Evolutionary conservation across 495 filamentous ascomycete species (phyloP), one percentile per base, ranked within the genome.

Genomic region (Immersiella caudata): DNA sequence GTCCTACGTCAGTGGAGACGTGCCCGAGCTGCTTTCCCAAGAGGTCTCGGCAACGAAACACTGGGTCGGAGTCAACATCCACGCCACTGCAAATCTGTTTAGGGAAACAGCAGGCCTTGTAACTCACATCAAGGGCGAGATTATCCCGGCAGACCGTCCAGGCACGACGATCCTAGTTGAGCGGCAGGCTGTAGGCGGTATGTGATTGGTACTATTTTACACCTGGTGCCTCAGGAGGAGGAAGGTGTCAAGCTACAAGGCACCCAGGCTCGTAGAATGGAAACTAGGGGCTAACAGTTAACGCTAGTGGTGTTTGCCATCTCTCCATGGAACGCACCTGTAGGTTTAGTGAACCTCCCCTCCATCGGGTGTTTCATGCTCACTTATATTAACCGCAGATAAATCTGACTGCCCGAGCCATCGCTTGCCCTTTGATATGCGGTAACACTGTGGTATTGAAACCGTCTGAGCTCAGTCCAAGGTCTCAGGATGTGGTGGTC

Each of bases 381-480:
- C 85, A 86, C 33, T 82, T 80, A 82, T 75, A 76, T 16, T 16
- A 59, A n/a, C 35, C 79, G 0, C 82, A 86, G 64, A 84, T 79
- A 49, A 85, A 89, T 60, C 82, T 91, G 18, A 86, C 86, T 9
- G 79, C 83, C 9, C 86, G 89, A 58, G 81, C 90, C 0, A 75
- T 91, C 46, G 79, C 85, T 20, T 87, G 83, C 54, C 87, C 92
- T 3, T 77, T 95, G 35, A 90, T 91, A 18, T 87, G 86, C 3
- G 91, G 92, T n/a, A 93, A 93, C 73, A 93, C 91, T 1, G 82
- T 86, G 25, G 83, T 95, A 20, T 78, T 94, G 11, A 95, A 94
- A 76, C 89, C 89, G 18, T 88, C 88, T 1, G 91, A 94, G 71
- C 81, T 88, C 63, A 88, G 87, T 1, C 91, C 92, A 3, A 86